These are phyloP conservation scores for Allium sativum DNA, from an alignment of 106 monocot species.

Conservation along the genomic window DNA sequence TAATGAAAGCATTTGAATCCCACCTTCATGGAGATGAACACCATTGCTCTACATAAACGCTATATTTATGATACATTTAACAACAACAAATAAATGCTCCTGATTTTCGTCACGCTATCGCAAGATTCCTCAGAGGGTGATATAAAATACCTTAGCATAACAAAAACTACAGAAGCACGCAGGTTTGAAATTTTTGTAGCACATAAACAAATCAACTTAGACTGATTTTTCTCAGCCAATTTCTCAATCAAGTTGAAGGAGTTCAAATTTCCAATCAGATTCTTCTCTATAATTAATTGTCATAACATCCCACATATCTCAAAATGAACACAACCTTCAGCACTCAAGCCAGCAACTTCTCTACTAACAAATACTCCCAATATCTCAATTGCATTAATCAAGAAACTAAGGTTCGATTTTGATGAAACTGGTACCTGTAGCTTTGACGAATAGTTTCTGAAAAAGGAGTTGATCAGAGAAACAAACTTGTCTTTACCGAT, in stretches of 20 bases:
- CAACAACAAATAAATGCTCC: no score
- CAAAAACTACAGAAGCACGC: slow-evolving; percentile 27
- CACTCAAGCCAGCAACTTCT: slow-evolving; percentile 22
- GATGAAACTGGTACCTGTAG: slow-evolving; percentile 2
- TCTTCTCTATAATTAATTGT: slow-evolving; percentile 20
- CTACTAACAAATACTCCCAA: slow-evolving; percentile 18
- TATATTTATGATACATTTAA: no score
- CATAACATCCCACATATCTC: slow-evolving; percentile 38
- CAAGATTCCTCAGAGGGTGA: slow-evolving; percentile 35
- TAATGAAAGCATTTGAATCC: no score
- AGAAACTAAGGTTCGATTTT: slow-evolving; percentile 2
- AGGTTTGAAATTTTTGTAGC: slow-evolving; percentile 28
- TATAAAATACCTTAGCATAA: slow-evolving; percentile 42
- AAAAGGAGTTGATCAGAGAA: slow-evolving; percentile 20
- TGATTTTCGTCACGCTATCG: slow-evolving; percentile 37
- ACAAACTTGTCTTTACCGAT: slow-evolving; percentile 15
- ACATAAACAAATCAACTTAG: slow-evolving; percentile 43
- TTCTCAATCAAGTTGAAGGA: slow-evolving; percentile 32
- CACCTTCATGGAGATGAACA: no score
- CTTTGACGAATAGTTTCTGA: background rate
- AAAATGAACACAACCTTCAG: slow-evolving; percentile 28
- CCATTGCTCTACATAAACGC: no score
- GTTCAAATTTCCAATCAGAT: slow-evolving; percentile 16
- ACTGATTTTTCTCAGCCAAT: slow-evolving; percentile 35
- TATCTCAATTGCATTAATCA: slow-evolving; percentile 12